Base-by-base conservation (phyloP, 2,329 filamentous ascomycete genomes). In the Paraphaeosphaeria sporulosa region DNA sequence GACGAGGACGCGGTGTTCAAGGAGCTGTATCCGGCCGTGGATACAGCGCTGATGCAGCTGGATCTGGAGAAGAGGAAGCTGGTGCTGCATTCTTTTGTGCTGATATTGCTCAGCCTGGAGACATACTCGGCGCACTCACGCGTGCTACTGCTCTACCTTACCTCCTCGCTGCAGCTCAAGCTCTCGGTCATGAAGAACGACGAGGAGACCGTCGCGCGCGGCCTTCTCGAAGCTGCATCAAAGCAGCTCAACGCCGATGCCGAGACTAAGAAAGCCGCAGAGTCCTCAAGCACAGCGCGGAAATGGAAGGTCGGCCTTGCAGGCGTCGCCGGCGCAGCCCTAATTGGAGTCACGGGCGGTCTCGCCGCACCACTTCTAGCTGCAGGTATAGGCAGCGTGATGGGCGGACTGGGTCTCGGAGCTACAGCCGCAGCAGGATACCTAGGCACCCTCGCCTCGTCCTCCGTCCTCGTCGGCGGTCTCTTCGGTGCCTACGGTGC, bases 401-500 rank as follows among this genome's bases (percentile, higher is more conserved):
- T 94, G 80, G 89, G 90, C 25, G 92, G 92, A 0, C 78, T 92
- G 12, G 92, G 92, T 1, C 83, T 97, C 0, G 89, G 90, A 19
- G 85, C 89, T 1, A 89, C 89, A 2, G 88, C 89, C 23, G 90
- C 92, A 12, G 92, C 93, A 21, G 88, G 88, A 1, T 87, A 97
- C 55, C 81, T 98, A 0, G 94, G 94, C 12, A 85, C 89, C 19
- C 84, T 97, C 71, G 90, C 93, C 2, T 89, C 94, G 40, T 95
- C 90, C 63, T 87, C 89, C 5, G 86, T 95, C 17, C 82, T 93
- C 44, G 90, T 97, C 32, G 94, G 94, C 17, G 88, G 90, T 40
- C 81, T 98, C 42, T 97, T 98, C 71, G 95, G 95, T 9, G 92
- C 95, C n/a, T 97, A 96, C 73, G 91, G 91, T 46, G 89, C 90